phyloP scores from a whole-genome alignment of 2,329 filamentous ascomycete genomes.

The Ceratocystis lukuohia region DNA sequence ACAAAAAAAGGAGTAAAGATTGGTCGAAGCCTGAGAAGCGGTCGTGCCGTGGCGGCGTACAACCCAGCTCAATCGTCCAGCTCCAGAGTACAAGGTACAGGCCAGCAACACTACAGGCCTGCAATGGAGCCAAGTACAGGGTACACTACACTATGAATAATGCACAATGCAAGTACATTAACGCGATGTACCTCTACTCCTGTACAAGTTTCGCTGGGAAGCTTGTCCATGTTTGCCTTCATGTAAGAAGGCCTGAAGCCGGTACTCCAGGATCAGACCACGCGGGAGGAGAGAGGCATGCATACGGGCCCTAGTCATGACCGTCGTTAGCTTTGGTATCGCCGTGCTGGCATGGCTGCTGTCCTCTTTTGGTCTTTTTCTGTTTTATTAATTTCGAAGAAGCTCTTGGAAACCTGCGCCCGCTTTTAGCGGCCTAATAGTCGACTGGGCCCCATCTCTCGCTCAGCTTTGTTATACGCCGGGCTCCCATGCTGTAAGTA shows the following conservation, averaged over 20 bases:
- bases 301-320: too few species aligned
- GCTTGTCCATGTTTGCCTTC: not conserved
- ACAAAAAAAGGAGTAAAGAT: conserved; percentile 4
- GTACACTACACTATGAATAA: not conserved
- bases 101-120: not conserved
- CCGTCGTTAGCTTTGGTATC: too few species aligned
- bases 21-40: not conserved
- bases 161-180: not conserved
- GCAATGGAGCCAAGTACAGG: not conserved
- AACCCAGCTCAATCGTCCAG: too few species aligned
- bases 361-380: too few species aligned
- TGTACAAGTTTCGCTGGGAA: not conserved
- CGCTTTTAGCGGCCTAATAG: too few species aligned
- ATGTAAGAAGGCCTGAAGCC: not conserved
- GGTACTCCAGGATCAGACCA: not conserved
- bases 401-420: too few species aligned
- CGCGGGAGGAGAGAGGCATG: not conserved
- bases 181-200: too few species aligned
- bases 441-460: too few species aligned
- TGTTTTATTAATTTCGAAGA: too few species aligned
- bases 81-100: not conserved
- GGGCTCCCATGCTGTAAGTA: too few species aligned
- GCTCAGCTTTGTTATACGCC: too few species aligned
- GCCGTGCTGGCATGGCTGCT: too few species aligned
- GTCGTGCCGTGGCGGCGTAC: not conserved